Conservation (phyloP, 176 grass and related monocot genomes). For the Juncus effusus region DNA sequence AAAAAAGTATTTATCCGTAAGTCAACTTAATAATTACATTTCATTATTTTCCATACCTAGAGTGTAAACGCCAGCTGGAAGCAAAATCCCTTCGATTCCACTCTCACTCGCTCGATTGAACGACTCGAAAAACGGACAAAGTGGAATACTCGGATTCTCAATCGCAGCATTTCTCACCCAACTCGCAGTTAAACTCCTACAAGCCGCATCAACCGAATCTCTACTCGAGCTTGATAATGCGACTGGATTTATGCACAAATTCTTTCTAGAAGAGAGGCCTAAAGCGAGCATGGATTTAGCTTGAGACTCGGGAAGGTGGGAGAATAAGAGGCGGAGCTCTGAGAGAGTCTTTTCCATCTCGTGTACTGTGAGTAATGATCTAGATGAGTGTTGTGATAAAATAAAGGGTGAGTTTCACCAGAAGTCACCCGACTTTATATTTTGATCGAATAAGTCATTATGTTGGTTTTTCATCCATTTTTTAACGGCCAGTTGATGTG, state of each 20-base stretch:
- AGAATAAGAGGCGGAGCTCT: slow-evolving; percentile 73
- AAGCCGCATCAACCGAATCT: slow-evolving; percentile 89
- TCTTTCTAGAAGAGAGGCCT: slow-evolving; percentile 75
- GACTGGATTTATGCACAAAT: slow-evolving; percentile 77
- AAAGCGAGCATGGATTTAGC: slow-evolving; percentile 62
- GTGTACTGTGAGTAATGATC: slow-evolving; percentile 41
- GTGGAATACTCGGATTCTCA: slow-evolving; percentile 42
- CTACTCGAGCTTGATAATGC: slow-evolving; percentile 58
- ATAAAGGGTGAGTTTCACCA: too few species aligned
- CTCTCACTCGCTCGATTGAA: slow-evolving; percentile 58
- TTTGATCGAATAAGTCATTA: too few species aligned
- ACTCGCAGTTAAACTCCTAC: slow-evolving; percentile 75
- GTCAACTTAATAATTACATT: too few species aligned
- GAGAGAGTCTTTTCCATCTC: slow-evolving; percentile 97
- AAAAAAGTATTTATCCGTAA: too few species aligned
- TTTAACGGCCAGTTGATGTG: too few species aligned
- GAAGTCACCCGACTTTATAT: too few species aligned
- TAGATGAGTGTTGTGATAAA: too few species aligned
- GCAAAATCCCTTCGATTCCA: slow-evolving; percentile 47
- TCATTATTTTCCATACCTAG: slow-evolving; percentile 20
- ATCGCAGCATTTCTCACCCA: slow-evolving; percentile 74
- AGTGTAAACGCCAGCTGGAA: slow-evolving; percentile 74
- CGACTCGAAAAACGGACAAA: slow-evolving; percentile 72
- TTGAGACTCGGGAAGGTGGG: slow-evolving; percentile 43
- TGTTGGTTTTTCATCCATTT: too few species aligned